phyloP scores from a whole-genome alignment of 164 flowering plant species.

The Dillenia turbinata region DNA sequence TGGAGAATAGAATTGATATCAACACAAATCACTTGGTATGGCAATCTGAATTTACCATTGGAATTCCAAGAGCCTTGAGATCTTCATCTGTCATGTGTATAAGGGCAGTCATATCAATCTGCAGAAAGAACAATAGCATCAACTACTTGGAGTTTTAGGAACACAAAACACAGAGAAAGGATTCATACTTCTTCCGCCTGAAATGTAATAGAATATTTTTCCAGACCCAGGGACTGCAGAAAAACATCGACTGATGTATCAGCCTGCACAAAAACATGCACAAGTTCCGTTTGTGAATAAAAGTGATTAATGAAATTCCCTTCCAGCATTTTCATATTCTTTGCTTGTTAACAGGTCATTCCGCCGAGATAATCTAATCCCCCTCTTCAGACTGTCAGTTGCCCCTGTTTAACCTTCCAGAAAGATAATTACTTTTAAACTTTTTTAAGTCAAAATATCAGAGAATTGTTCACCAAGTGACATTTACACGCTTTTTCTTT shows the following conservation, averaged over 20 bases:
- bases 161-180: neutral
- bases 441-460: no score
- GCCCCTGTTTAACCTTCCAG: no score
- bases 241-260: slow-evolving; percentile 65
- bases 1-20: no score
- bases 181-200: slow-evolving; percentile 87
- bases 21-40: neutral
- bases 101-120: slow-evolving; percentile 87
- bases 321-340: no score
- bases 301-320: no score
- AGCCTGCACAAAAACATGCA: slow-evolving; percentile 37
- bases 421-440: no score
- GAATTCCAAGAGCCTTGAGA: slow-evolving; percentile 85
- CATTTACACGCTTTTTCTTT: no score
- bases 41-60: slow-evolving; percentile 59
- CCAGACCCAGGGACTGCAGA: slow-evolving; percentile 80
- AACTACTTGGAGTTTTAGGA: neutral
- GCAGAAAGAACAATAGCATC: slow-evolving; percentile 1
- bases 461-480: no score
- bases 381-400: no score
- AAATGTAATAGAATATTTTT: slow-evolving; percentile 74
- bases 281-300: neutral
- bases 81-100: slow-evolving; percentile 88
- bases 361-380: no score
- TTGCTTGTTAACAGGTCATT: no score